phyloP scores from a whole-genome alignment of 208 protist genomes.

The Trichomonas tenax region DNA sequence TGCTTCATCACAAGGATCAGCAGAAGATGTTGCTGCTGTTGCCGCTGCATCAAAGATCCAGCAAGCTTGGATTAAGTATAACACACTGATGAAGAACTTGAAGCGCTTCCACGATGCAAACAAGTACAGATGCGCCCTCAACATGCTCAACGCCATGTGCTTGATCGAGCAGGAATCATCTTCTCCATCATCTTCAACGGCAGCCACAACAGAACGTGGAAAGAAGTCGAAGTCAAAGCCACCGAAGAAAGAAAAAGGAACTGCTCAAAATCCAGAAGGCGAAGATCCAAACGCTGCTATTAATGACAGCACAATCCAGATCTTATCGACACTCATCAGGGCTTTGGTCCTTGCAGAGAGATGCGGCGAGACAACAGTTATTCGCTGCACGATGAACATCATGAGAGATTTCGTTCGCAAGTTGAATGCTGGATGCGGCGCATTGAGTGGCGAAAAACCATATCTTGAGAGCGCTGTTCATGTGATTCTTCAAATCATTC shows the following conservation, averaged over 20 bases:
- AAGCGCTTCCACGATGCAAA: neutral
- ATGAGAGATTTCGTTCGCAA: neutral
- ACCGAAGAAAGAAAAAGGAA: neutral
- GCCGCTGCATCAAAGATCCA: neutral
- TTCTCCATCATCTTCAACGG: neutral
- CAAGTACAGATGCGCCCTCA: neutral
- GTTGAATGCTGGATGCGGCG: neutral
- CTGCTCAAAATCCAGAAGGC: neutral
- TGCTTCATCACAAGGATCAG: neutral
- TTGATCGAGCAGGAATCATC: neutral
- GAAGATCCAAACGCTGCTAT: neutral
- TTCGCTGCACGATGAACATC: neutral
- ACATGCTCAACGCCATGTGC: neutral
- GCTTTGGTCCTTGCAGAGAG: neutral
- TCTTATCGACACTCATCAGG: neutral
- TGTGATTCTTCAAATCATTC: neutral
- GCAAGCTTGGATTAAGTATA: neutral
- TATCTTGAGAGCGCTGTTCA: neutral
- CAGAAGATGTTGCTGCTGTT: neutral
- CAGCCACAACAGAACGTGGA: neutral
- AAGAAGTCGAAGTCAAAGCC: neutral
- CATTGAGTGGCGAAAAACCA: neutral
- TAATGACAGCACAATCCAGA: neutral
- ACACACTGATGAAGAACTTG: neutral
- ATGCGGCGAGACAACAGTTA: neutral